A percentile compares a stretch with the other conserved stretches of the same genome.
phyloP scores from a whole-genome alignment of 2,329 filamentous ascomycete genomes.

The Cryphonectria naterciae region DNA sequence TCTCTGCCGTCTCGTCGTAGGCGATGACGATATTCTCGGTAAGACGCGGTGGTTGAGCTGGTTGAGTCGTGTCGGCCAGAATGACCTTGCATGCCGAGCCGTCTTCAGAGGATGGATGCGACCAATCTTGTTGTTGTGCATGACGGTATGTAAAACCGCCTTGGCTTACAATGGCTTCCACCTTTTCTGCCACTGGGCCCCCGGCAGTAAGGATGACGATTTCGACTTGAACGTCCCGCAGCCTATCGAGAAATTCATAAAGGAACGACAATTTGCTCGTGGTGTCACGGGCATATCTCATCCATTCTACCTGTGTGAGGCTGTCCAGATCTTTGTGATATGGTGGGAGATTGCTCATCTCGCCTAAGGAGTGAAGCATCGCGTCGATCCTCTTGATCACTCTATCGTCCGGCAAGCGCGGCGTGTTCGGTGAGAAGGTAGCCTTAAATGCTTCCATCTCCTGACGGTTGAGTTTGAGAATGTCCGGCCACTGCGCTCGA shows the following conservation, averaged over 20 bases:
- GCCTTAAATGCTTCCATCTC: slow-evolving; percentile 51
- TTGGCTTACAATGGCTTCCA: slow-evolving; percentile 53
- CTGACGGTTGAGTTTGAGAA: slow-evolving; percentile 48
- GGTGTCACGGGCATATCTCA: slow-evolving; percentile 58
- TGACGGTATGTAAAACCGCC: slow-evolving; percentile 41
- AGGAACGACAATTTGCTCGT: slow-evolving; percentile 66
- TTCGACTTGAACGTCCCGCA: slow-evolving; percentile 49
- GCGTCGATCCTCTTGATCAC: slow-evolving; percentile 53
- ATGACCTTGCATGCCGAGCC: slow-evolving; percentile 24
- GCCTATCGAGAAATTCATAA: slow-evolving; percentile 54
- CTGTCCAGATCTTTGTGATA: slow-evolving; percentile 51
- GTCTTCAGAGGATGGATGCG: slow-evolving; percentile 25
- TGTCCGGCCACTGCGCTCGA: slow-evolving; percentile 56
- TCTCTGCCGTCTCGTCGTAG: slow-evolving; percentile 56
- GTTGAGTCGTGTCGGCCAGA: slow-evolving; percentile 19
- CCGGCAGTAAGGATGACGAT: slow-evolving; percentile 59
- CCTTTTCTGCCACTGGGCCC: slow-evolving; percentile 53
- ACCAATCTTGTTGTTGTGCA: slow-evolving; percentile 33
- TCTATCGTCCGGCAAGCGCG: slow-evolving; percentile 43
- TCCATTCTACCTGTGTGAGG: slow-evolving; percentile 47
- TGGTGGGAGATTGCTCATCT: slow-evolving; percentile 62
- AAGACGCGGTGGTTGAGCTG: slow-evolving; percentile 5
- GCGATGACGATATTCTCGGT: slow-evolving; percentile 51
- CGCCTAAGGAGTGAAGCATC: slow-evolving; percentile 55
- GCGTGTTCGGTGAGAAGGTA: slow-evolving; percentile 46